phyloP scores from a whole-genome alignment of 108 stramenopile species.

The Heterococcus sp. region DNA sequence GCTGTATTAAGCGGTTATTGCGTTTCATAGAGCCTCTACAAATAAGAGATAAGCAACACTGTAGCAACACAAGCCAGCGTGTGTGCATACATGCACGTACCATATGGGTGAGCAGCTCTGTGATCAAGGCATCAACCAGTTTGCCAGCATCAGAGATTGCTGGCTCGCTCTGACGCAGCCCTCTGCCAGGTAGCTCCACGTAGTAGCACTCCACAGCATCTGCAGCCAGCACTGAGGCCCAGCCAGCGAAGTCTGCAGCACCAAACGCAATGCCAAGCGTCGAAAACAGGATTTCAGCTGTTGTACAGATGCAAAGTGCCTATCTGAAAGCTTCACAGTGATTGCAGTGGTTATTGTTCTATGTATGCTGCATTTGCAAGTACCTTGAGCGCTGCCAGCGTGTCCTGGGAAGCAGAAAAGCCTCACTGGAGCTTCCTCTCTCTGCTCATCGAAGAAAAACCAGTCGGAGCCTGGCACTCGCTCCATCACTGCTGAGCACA shows the following conservation, averaged over 20 bases:
- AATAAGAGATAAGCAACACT: too few species aligned
- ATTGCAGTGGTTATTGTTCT: too few species aligned
- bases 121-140: slow-evolving; percentile 13
- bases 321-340: not conserved
- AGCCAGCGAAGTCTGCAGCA: slow-evolving; percentile 15
- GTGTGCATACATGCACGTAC: too few species aligned
- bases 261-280: not conserved
- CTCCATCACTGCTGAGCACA: too few species aligned
- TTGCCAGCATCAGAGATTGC: not conserved
- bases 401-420: slow-evolving; percentile 33
- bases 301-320: not conserved
- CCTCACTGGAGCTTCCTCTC: slow-evolving; percentile 26
- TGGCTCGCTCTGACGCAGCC: slow-evolving; percentile 3
- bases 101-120: slow-evolving; percentile 31
- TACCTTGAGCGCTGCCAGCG: slow-evolving; percentile 14
- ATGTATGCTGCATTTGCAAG: not conserved
- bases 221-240: slow-evolving; percentile 11
- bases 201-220: slow-evolving; percentile 42
- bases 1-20: too few species aligned
- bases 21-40: too few species aligned
- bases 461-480: slow-evolving; percentile 12
- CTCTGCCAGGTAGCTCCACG: slow-evolving; percentile 32
- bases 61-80: too few species aligned
- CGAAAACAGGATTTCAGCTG: not conserved
- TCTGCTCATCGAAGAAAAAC: slow-evolving; percentile 10